Evolutionary conservation across 2,329 filamentous ascomycete species (phyloP).

Genomic region (Ascochyta lentis): DNA sequence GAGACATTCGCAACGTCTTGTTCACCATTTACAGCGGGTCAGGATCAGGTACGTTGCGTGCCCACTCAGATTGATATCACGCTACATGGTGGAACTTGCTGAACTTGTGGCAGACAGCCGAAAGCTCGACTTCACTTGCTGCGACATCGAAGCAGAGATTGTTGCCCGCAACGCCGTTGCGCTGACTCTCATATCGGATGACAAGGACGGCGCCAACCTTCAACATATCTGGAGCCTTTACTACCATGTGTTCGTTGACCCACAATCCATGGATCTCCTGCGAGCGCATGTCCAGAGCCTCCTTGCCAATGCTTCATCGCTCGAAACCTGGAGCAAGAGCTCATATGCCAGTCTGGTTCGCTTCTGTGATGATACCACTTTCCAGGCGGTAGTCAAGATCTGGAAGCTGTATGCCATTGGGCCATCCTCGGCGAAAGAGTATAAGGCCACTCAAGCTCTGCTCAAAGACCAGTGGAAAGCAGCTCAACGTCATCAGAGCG

Average conservation of each 20-base stretch:
- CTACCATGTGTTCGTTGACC: slow-evolving; percentile 60
- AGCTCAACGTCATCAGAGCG: neutral
- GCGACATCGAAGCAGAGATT: slow-evolving; percentile 50
- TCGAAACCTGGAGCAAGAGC: slow-evolving; percentile 55
- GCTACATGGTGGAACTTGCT: no score
- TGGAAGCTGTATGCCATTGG: slow-evolving; percentile 49
- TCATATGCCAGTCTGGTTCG: slow-evolving; percentile 55
- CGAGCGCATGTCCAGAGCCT: slow-evolving; percentile 51
- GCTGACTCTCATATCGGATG: slow-evolving; percentile 26
- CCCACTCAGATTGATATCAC: no score
- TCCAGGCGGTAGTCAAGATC: slow-evolving; percentile 24
- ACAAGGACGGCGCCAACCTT: slow-evolving; percentile 28
- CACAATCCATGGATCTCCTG: slow-evolving; percentile 47
- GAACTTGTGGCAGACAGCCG: neutral
- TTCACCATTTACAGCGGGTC: no score
- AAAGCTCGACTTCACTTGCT: slow-evolving; percentile 58
- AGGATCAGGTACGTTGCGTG: no score
- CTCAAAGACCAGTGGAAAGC: slow-evolving; percentile 3
- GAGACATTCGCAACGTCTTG: no score
- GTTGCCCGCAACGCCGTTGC: no score
- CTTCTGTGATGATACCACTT: slow-evolving; percentile 54
- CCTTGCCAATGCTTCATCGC: slow-evolving; percentile 44
- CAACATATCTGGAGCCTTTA: slow-evolving; percentile 61
- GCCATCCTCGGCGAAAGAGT: neutral
- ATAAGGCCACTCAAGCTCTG: neutral